Conservation (phyloP, 2,329 filamentous ascomycete species). For the Coniella lustricola region DNA sequence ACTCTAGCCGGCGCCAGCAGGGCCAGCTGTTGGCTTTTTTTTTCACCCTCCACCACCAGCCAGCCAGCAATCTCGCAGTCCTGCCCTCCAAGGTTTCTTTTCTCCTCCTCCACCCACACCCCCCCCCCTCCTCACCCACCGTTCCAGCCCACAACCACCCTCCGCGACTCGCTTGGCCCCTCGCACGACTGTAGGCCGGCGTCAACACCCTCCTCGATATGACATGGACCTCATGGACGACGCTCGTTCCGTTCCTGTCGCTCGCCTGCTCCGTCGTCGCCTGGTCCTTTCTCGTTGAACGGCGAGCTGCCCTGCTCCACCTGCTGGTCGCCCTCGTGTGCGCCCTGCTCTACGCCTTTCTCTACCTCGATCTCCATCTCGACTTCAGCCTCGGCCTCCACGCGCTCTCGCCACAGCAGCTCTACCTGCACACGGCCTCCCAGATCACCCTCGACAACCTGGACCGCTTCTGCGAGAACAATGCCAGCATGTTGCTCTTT, state of each 20-base stretch:
- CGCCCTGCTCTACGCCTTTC: slow-evolving; percentile 34
- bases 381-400: slow-evolving; percentile 31
- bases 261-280: slow-evolving; percentile 35
- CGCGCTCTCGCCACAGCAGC: slow-evolving; percentile 28
- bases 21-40: too few species aligned
- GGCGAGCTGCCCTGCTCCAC: slow-evolving; percentile 35
- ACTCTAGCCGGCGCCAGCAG: too few species aligned
- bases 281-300: slow-evolving; percentile 37
- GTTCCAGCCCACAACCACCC: slow-evolving; percentile 5
- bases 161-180: slow-evolving; percentile 14
- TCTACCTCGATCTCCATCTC: slow-evolving; percentile 35
- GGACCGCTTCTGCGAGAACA: slow-evolving; percentile 39
- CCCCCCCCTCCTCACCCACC: slow-evolving; percentile 5
- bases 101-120: slow-evolving; percentile 8
- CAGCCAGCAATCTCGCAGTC: not conserved
- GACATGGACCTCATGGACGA: slow-evolving; percentile 43
- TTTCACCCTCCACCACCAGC: too few species aligned
- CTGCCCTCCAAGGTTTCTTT: slow-evolving; percentile 5
- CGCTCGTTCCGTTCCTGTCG: slow-evolving; percentile 36
- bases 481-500: slow-evolving; percentile 50
- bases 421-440: slow-evolving; percentile 30
- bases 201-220: slow-evolving; percentile 33
- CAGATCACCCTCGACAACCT: slow-evolving; percentile 40
- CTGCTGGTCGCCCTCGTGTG: slow-evolving; percentile 33
- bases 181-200: slow-evolving; percentile 21